Conservation (phyloP, 2,329 filamentous ascomycete genomes). For the Cordyceps tenuipes region DNA sequence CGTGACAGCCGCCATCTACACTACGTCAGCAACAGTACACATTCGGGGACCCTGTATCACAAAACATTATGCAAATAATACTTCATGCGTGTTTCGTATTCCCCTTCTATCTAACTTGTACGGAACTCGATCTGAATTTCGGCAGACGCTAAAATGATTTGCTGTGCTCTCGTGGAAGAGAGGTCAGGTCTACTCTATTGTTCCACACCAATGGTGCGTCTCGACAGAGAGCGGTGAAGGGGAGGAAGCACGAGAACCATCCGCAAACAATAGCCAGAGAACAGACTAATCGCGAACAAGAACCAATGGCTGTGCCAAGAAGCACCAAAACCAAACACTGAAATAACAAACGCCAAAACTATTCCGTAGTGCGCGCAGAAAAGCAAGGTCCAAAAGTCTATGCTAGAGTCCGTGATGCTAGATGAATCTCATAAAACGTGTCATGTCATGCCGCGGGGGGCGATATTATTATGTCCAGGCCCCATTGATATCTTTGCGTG, state of each 20-base stretch:
- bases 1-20: neutral
- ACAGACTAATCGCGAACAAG: neutral
- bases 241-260: slow-evolving; percentile 18
- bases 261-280: slow-evolving; percentile 2
- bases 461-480: neutral
- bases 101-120: neutral
- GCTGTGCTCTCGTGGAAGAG: slow-evolving; percentile 3
- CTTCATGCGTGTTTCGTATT: too few relatives aligned
- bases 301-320: neutral
- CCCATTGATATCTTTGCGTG: slow-evolving; percentile 10
- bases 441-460: slow-evolving; percentile 20
- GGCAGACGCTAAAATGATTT: neutral
- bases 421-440: slow-evolving; percentile 22
- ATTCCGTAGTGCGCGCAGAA: slow-evolving; percentile 21
- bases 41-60: neutral
- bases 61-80: too few relatives aligned
- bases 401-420: slow-evolving; percentile 26
- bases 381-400: slow-evolving; percentile 27
- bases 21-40: neutral
- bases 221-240: slow-evolving; percentile 22
- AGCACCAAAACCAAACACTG: neutral
- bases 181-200: slow-evolving; percentile 2
- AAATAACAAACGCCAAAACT: slow-evolving; percentile 24
- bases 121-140: neutral
- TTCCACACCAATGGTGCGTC: neutral